These are phyloP conservation scores for Malassezia furfur DNA, from an alignment of 1,284 basidiomycete species.

Conservation along the genomic window DNA sequence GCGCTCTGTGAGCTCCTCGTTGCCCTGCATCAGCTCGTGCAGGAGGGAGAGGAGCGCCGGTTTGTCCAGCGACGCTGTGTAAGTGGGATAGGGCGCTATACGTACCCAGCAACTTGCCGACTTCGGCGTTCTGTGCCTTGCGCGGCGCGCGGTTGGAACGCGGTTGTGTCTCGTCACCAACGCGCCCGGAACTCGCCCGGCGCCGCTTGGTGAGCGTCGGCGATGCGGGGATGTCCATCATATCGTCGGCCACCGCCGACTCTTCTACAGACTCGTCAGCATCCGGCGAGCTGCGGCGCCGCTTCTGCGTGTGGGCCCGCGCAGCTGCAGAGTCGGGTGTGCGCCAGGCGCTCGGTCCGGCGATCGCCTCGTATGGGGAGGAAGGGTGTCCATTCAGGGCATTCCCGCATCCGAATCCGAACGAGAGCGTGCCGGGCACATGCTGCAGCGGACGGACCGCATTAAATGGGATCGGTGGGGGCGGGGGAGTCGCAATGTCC, in stretches of 20 bases:
- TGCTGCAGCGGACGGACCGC: background rate
- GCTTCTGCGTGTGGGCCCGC: background rate
- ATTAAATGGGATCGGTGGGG: slow-evolving; percentile 16
- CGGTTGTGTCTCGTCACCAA: background rate
- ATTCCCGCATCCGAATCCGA: slow-evolving; percentile 15
- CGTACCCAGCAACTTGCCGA: slow-evolving; percentile 31
- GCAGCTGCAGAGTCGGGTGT: background rate
- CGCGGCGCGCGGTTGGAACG: slow-evolving; percentile 2
- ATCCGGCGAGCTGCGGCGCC: slow-evolving; percentile 8
- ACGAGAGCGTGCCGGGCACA: slow-evolving; percentile 5
- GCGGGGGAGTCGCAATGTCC: slow-evolving; percentile 8
- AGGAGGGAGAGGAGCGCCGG: slow-evolving; percentile 35
- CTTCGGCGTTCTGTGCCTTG: slow-evolving; percentile 21
- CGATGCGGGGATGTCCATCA: background rate
- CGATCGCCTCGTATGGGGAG: background rate
- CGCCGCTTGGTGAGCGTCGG: slow-evolving; percentile 8
- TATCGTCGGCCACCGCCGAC: background rate
- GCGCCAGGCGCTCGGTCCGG: background rate
- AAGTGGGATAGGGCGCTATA: background rate
- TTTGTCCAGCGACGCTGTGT: slow-evolving; percentile 35
- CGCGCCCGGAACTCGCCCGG: background rate
- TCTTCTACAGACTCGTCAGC: background rate
- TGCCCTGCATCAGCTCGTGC: slow-evolving; percentile 25
- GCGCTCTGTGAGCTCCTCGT: slow-evolving; percentile 25
- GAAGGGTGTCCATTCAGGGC: background rate